Conservation (phyloP, 257 asterid genomes). For the Coffea eugenioides region DNA sequence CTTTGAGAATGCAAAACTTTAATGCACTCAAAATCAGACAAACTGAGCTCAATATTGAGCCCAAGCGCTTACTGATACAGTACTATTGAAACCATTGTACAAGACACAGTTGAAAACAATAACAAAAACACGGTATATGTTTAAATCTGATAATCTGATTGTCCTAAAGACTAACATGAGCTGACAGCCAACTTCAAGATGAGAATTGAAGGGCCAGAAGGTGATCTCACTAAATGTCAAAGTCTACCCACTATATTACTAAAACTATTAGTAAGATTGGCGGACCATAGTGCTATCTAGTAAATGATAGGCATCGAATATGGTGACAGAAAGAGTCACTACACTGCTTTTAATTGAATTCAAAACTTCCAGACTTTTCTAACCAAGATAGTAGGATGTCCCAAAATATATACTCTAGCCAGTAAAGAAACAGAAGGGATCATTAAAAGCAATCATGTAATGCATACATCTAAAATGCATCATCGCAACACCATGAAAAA, state of each 20-base stretch:
- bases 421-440: neutral
- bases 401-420: neutral
- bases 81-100: neutral
- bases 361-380: neutral
- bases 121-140: neutral
- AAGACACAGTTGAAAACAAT: neutral
- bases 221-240: neutral
- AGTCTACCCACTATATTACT: neutral
- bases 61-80: neutral
- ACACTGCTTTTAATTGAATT: neutral
- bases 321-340: neutral
- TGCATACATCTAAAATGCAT: neutral
- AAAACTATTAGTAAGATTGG: neutral
- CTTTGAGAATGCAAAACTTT: slow-evolving; percentile 1
- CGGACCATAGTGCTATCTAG: neutral
- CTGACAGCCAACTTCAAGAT: neutral
- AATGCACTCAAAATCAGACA: neutral
- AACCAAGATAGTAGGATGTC: neutral
- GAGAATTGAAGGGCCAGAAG: neutral
- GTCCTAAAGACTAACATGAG: neutral
- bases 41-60: neutral
- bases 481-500: neutral
- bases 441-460: neutral
- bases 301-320: neutral
- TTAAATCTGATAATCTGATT: neutral